Base-by-base conservation (phyloP, 768 basidiomycete genomes). In the Collybia sordida region DNA sequence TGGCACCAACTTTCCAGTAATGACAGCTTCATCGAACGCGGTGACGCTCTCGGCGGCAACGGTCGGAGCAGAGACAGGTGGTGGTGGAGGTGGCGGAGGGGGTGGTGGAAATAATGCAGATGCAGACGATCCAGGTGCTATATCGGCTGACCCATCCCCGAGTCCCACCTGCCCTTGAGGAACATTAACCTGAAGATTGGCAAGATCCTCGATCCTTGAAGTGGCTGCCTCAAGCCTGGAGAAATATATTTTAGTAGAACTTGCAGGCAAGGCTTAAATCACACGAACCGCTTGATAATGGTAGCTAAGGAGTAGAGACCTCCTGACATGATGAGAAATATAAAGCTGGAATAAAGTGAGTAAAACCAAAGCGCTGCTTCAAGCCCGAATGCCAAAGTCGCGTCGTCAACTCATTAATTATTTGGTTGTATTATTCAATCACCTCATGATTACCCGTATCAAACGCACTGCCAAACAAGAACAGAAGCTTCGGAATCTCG, bases 121-220 rank as follows among this genome's bases (percentile, higher is more conserved):
- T 3, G 64, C 64, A 19, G 71, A 71, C 0, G 68, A 55, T 14
- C 69, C 47, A 40, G 68, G 53, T 17, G 53, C 23, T 23, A 73
- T 50, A 35, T 69, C 49, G 27, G 65, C 54, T 4, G 56, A 57
- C n/a, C 51, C 50, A 43, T 49, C 56, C 5, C 53, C 47, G 14
- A 45, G 51, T 43, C 46, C 53, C 12, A 50, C 43, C 23, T 56
- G 47, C 22, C 27, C 39, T 27, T 39, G 19, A 14, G 42, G 45
- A 45, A 47, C 41, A 47, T 37, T 36, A 49, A 24, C 67, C 21
- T 71, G 64, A 14, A 80, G 73, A 35, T 79, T 74, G 31, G 88
- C 87, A 52, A 93, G 74, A 63, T 99, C 97, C 69, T 99, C 97
- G 28, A 99, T 82, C 27, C 97, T 83, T 38, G 90, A 91, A 5